These are phyloP conservation scores for Pisolithus microcarpus DNA, from an alignment of 768 basidiomycete species.

Conservation along the genomic window DNA sequence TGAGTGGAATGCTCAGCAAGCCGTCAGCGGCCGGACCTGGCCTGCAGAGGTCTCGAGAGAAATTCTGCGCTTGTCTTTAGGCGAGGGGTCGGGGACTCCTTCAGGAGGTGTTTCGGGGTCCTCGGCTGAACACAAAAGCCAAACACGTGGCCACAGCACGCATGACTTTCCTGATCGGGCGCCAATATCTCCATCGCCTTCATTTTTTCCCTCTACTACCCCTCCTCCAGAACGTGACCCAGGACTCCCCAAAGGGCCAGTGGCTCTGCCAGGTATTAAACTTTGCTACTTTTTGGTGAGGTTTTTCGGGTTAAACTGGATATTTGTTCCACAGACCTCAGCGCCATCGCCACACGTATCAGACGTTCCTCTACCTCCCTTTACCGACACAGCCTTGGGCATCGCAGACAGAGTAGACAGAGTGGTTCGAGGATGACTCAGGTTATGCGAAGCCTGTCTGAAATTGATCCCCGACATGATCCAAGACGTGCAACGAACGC, in stretches of 20 bases:
- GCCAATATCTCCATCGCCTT: constrained; percentile 18
- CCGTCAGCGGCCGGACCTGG: constrained; percentile 41
- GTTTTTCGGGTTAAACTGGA: too few relatives aligned
- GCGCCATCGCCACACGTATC: constrained; percentile 5
- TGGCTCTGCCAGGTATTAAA: constrained; percentile 21
- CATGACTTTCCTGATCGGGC: constrained; percentile 15
- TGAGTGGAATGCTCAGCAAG: constrained; percentile 49
- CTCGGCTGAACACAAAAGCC: constrained; percentile 3
- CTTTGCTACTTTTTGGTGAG: neutral
- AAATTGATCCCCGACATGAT: constrained; percentile 13
- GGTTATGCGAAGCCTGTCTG: constrained; percentile 23
- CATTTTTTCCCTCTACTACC: constrained; percentile 21
- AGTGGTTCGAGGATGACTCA: constrained; percentile 9
- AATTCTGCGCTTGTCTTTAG: constrained; percentile 45
- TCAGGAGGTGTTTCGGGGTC: constrained; percentile 18
- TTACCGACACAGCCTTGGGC: constrained; percentile 10
- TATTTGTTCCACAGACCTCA: constrained; percentile 9
- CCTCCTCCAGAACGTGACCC: constrained; percentile 18
- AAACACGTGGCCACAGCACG: constrained; percentile 15
- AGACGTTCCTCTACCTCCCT: constrained; percentile 16
- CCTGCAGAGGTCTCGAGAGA: constrained; percentile 52
- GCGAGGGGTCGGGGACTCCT: constrained; percentile 15
- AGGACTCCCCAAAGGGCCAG: constrained; percentile 15
- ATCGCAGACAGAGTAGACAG: constrained; percentile 9
- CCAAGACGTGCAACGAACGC: constrained; percentile 11